Evolutionary conservation across 306 rosid species (phyloP).

Genomic region (Cucurbita maxima): DNA sequence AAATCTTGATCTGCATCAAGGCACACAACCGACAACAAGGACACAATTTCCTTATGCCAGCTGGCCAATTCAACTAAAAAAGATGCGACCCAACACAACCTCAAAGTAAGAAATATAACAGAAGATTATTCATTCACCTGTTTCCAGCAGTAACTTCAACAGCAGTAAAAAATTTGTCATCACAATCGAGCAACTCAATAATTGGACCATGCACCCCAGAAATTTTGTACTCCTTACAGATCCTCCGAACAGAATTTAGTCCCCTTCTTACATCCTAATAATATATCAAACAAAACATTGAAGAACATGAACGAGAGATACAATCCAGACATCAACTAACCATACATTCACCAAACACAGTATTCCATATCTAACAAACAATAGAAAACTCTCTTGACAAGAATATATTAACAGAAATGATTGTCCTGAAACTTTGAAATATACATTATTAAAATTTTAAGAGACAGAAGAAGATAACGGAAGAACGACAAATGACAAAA

Average conservation of each 20-base stretch:
- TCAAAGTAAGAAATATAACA: neutral
- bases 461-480: neutral
- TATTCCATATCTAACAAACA: neutral
- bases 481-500: neutral
- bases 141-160: constrained; percentile 98
- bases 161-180: constrained; percentile 81
- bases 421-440: too few relatives aligned
- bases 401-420: too few relatives aligned
- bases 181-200: constrained; percentile 83
- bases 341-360: neutral
- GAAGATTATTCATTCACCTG: constrained; percentile 28
- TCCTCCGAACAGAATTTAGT: constrained; percentile 74
- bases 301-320: neutral
- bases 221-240: constrained; percentile 51
- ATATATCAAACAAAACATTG: constrained; percentile 7
- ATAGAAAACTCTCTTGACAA: too few relatives aligned
- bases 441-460: neutral
- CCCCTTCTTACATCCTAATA: constrained; percentile 92
- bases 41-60: neutral
- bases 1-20: neutral
- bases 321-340: neutral
- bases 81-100: neutral
- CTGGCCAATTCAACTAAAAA: neutral
- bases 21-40: neutral
- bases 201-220: constrained; percentile 89